phyloP scores from a whole-genome alignment of 2,329 filamentous ascomycete genomes.

The Talaromyces albobiverticillius region DNA sequence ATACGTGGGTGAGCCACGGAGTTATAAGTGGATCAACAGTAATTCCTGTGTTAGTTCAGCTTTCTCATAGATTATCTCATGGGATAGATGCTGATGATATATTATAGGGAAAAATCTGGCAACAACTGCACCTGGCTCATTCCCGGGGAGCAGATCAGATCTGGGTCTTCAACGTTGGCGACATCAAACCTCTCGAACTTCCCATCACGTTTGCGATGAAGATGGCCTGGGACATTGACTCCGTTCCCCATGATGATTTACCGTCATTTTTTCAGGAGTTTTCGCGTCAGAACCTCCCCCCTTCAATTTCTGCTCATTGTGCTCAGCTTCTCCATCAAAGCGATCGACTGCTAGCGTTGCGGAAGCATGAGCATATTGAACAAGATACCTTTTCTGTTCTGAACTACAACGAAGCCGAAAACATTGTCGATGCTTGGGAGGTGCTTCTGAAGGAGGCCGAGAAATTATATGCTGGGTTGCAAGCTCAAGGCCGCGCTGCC shows the following conservation, averaged over 20 bases:
- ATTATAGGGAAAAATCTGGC: conserved; percentile 59
- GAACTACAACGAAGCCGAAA: conserved; percentile 64
- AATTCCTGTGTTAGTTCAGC: conserved; percentile 41
- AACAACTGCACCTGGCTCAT: conserved; percentile 63
- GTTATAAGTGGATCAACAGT: conserved; percentile 65
- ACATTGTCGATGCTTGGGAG: conserved; percentile 56
- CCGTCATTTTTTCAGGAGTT: not conserved
- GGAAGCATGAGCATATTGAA: conserved; percentile 63
- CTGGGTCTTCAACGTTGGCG: conserved; percentile 67
- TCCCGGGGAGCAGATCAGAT: conserved; percentile 58
- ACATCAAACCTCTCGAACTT: conserved; percentile 57
- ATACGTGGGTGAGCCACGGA: conserved; percentile 60
- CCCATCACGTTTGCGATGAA: conserved; percentile 18
- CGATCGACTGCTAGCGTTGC: conserved; percentile 54
- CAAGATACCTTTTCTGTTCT: conserved; percentile 58
- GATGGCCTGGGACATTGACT: conserved; percentile 2
- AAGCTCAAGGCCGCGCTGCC: conserved; percentile 50
- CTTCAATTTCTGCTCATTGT: not conserved
- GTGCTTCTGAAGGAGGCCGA: conserved; percentile 54
- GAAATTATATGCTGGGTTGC: conserved; percentile 54
- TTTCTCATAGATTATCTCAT: not conserved
- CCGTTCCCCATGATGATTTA: not conserved
- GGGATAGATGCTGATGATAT: too few species aligned
- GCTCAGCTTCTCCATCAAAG: not conserved
- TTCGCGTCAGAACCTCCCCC: not conserved